These are phyloP conservation scores for Chamaecyparis obtusa DNA, from an alignment of 75 land plant genomes.

Conservation along the genomic window DNA sequence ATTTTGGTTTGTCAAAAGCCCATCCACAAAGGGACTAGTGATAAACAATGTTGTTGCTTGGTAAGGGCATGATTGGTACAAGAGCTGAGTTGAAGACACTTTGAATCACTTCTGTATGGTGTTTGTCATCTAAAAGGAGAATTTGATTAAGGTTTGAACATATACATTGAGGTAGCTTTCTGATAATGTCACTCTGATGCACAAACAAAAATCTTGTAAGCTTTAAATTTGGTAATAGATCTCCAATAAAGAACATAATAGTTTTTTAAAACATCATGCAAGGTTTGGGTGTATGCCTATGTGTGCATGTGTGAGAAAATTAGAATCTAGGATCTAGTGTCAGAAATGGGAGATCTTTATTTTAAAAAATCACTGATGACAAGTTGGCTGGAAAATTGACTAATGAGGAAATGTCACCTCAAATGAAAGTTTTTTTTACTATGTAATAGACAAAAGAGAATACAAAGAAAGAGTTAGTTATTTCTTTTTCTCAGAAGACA, in stretches of 20 bases:
- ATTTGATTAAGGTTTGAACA: conserved; percentile 23
- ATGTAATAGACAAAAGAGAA: neutral
- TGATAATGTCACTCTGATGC: neutral
- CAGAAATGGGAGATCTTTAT: neutral
- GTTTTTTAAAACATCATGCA: neutral
- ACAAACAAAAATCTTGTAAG: neutral
- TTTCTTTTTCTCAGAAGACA: neutral
- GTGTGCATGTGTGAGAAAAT: neutral
- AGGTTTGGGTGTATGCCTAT: neutral
- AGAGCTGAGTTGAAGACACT: conserved; percentile 93
- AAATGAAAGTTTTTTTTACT: neutral
- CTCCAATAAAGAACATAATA: neutral
- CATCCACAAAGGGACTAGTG: conserved; percentile 90
- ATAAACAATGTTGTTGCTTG: conserved; percentile 83
- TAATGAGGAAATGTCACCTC: neutral
- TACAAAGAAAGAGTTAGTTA: neutral
- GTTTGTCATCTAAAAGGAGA: conserved; percentile 82
- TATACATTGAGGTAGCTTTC: neutral
- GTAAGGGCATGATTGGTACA: conserved; percentile 93
- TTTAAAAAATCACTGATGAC: neutral
- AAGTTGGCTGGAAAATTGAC: neutral
- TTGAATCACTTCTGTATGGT: conserved; percentile 95
- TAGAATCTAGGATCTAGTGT: neutral
- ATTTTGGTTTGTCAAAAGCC: conserved; percentile 75
- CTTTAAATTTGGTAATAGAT: neutral